These are phyloP conservation scores for Aspergillus candidus DNA, from an alignment of 2,329 filamentous ascomycete species.

Conservation along the genomic window DNA sequence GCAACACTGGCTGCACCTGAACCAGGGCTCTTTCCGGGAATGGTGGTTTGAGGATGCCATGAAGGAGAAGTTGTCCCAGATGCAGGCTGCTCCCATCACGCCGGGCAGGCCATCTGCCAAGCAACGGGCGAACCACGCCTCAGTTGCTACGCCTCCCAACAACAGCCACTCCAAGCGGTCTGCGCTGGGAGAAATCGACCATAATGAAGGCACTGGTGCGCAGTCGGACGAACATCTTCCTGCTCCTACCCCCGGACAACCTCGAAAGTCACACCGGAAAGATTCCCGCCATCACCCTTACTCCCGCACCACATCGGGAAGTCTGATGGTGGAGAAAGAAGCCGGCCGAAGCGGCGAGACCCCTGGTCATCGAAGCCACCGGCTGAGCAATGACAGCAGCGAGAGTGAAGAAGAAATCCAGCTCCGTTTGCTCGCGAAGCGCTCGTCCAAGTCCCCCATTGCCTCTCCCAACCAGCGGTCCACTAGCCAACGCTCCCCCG, in stretches of 20 bases:
- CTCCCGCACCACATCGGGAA: slow-evolving; percentile 49
- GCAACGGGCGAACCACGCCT: slow-evolving; percentile 59
- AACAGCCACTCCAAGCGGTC: slow-evolving; percentile 67
- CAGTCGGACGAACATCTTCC: slow-evolving; percentile 76
- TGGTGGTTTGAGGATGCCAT: slow-evolving; percentile 83
- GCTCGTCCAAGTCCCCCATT: slow-evolving; percentile 58
- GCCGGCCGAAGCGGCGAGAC: slow-evolving; percentile 22
- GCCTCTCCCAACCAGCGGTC: slow-evolving; percentile 60
- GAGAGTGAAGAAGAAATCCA: slow-evolving; percentile 82
- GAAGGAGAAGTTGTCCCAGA: slow-evolving; percentile 72
- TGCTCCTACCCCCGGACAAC: slow-evolving; percentile 90
- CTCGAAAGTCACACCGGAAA: slow-evolving; percentile 75
- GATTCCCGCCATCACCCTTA: slow-evolving; percentile 71
- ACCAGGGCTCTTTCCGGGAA: slow-evolving; percentile 94
- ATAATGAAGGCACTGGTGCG: slow-evolving; percentile 55
- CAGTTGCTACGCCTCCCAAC: slow-evolving; percentile 79
- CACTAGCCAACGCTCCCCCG: slow-evolving; percentile 52
- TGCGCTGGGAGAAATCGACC: slow-evolving; percentile 89
- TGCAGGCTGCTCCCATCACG: slow-evolving; percentile 55
- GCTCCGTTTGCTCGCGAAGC: slow-evolving; percentile 65
- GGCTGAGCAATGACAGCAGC: slow-evolving; percentile 50
- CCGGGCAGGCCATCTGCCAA: slow-evolving; percentile 48
- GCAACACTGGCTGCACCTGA: slow-evolving; percentile 97
- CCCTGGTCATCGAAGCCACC: slow-evolving; percentile 48
- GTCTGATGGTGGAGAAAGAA: slow-evolving; percentile 34